Evolutionary conservation across 176 grass and related monocot species (phyloP).

Genomic region (Ensete glaucum): DNA sequence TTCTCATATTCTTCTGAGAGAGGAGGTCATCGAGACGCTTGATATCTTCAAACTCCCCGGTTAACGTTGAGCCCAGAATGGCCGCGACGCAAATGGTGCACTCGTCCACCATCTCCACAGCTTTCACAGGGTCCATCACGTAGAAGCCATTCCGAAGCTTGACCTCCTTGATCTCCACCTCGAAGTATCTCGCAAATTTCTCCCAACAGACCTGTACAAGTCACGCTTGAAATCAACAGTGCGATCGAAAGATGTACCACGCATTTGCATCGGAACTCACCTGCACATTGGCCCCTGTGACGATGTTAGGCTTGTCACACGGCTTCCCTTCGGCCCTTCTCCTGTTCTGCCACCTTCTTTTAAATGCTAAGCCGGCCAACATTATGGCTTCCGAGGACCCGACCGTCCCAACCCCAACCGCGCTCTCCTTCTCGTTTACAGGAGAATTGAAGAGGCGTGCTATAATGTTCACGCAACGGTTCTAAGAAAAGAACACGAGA

Average conservation of each 20-base stretch:
- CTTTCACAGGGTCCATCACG: slow-evolving; percentile 73
- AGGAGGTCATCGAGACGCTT: slow-evolving; percentile 51
- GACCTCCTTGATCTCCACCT: slow-evolving; percentile 74
- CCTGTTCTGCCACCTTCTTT: slow-evolving; percentile 78
- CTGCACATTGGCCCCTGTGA: slow-evolving; percentile 87
- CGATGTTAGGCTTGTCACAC: slow-evolving; percentile 76
- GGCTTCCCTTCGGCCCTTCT: slow-evolving; percentile 62
- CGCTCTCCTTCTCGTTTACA: slow-evolving; percentile 44
- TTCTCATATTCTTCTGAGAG: slow-evolving; percentile 60
- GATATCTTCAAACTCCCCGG: slow-evolving; percentile 73
- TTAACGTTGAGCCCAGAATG: slow-evolving; percentile 77
- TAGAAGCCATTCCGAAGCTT: slow-evolving; percentile 68
- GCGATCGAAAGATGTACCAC: not conserved
- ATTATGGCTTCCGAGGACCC: slow-evolving; percentile 79
- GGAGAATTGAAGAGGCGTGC: slow-evolving; percentile 66
- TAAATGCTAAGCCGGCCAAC: slow-evolving; percentile 75
- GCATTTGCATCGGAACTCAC: slow-evolving; percentile 6
- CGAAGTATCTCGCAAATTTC: slow-evolving; percentile 77
- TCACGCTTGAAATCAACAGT: not conserved
- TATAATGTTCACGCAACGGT: slow-evolving; percentile 83
- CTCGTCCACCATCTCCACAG: slow-evolving; percentile 79
- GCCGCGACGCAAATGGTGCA: slow-evolving; percentile 75
- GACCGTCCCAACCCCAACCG: slow-evolving; percentile 58
- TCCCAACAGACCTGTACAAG: slow-evolving; percentile 64
- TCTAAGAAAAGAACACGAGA: slow-evolving; percentile 27